Conservation (phyloP, 2,329 filamentous ascomycete genomes). For the Diaporthe australafricana region DNA sequence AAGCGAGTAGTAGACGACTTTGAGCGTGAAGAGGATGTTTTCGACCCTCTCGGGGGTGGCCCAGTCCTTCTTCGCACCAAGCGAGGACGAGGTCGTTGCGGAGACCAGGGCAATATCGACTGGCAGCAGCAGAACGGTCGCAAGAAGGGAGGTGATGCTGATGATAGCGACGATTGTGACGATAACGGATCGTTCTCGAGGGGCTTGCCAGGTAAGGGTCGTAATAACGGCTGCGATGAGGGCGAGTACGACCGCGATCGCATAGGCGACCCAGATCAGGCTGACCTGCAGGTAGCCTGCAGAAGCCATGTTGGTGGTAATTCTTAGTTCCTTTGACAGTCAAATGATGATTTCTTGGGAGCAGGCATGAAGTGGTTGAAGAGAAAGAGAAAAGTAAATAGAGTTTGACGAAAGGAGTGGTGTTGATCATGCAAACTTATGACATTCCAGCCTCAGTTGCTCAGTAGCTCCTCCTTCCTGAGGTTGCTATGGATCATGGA, state of each 20-base stretch:
- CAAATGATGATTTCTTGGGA: background rate
- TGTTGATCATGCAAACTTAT: background rate
- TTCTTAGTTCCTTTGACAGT: background rate
- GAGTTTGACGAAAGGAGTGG: background rate
- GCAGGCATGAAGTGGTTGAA: background rate
- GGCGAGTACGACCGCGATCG: conserved; percentile 81
- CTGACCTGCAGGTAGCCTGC: conserved; percentile 82
- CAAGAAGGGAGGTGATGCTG: conserved; percentile 87
- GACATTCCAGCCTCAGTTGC: conserved; percentile 22
- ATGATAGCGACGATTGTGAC: conserved; percentile 89
- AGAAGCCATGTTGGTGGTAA: conserved; percentile 34
- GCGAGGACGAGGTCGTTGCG: conserved; percentile 80
- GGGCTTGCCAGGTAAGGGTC: conserved; percentile 91
- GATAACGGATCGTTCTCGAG: conserved; percentile 83
- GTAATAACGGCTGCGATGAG: conserved; percentile 84
- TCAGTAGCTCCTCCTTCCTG: conserved; percentile 3
- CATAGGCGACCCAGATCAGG: conserved; percentile 96
- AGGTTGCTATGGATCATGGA: conserved; percentile 12
- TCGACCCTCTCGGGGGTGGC: conserved; percentile 85
- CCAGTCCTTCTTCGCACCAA: conserved; percentile 93
- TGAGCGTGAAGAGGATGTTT: conserved; percentile 82
- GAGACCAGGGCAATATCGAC: conserved; percentile 97
- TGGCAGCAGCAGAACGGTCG: conserved; percentile 90
- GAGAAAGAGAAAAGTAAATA: background rate
- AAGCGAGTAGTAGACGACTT: conserved; percentile 90